Evolutionary conservation across 768 basidiomycete genomes (phyloP), one percentile per base, ranked within the genome.

Genomic region (Suillus variegatus): DNA sequence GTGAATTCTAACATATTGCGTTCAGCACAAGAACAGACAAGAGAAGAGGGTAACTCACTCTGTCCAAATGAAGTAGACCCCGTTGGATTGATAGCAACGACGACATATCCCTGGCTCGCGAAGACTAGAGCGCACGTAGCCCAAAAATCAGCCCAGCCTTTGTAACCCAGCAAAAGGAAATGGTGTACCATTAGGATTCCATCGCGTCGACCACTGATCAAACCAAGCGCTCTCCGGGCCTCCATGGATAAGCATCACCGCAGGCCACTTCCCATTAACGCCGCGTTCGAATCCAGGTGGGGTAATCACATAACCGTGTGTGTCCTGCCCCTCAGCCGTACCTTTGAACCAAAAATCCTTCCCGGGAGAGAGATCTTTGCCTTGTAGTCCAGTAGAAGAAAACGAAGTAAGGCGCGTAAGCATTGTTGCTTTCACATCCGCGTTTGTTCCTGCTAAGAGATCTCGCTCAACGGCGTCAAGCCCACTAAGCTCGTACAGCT

Each of bases 11-110:
- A 18, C 22, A 36, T 18, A 51, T 36, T 10, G 25, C n/a, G 40
- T 64, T 32, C 18, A 64, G 57, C 43, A 52, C 51, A 16, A 60
- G 18, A 28, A 51, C 49, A n/a, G 20, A 36, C 16, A 46, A 32
- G 22, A 56, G 52, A 51, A 69, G 41, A 60, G 35, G 13, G 44
- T 5, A 41, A 43, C 40, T 13, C 71, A 88, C 92, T 82, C 84
- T 97, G 94, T 4, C 95, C 95, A 70, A 95, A 97, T 0, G 93
- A 90, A 4, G 97, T 98, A 36, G 91, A 93, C 10, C 97, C 97
- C 0, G 95, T 97, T 3, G 97, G 97, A 74, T 99, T 98, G 70
- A 97, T 89, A 38, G 90, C 83, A 46, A 97, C 83, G 13, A 88
- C 86, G 70, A 97, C 89, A 77, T 98, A 99, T 0, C 97, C 95